Percentiles rank a stretch among this genome's conserved stretches.
phyloP scores from a whole-genome alignment of 129 eudicot species.

The Flaveria trinervia region DNA sequence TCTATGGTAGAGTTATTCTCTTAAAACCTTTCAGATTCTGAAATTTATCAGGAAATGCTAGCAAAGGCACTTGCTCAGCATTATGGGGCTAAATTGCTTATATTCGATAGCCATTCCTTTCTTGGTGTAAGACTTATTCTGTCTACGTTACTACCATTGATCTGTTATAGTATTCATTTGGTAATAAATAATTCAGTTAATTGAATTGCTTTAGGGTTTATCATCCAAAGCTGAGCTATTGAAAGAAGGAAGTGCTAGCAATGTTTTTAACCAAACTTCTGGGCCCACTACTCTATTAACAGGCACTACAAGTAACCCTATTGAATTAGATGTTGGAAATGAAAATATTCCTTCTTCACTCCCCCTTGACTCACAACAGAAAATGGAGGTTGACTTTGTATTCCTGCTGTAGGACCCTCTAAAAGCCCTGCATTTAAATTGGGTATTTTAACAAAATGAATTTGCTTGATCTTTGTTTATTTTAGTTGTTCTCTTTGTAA shows the following conservation, averaged over 20 bases:
- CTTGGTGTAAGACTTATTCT: slow-evolving; percentile 63
- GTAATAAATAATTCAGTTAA: neutral
- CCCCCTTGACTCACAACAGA: slow-evolving; percentile 47
- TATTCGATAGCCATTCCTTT: slow-evolving; percentile 67
- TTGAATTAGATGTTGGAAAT: slow-evolving; percentile 45
- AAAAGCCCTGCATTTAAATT: slow-evolving; percentile 51
- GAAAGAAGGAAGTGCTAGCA: slow-evolving; percentile 52
- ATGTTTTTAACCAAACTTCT: slow-evolving; percentile 40
- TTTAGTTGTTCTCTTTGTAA: neutral
- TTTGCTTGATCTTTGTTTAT: slow-evolving; percentile 21
- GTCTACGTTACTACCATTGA: neutral
- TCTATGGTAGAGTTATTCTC: neutral
- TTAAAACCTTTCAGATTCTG: slow-evolving; percentile 60
- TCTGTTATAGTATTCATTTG: neutral
- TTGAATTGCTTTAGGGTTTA: slow-evolving; percentile 46
- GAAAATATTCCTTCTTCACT: slow-evolving; percentile 32
- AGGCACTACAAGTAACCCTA: slow-evolving; percentile 39
- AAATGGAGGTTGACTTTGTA: slow-evolving; percentile 44
- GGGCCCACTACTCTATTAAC: slow-evolving; percentile 41
- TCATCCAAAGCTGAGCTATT: slow-evolving; percentile 62
- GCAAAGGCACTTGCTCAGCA: slow-evolving; percentile 81
- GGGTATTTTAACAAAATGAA: slow-evolving; percentile 41
- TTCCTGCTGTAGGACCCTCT: slow-evolving; percentile 47
- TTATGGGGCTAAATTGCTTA: slow-evolving; percentile 86
- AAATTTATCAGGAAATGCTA: slow-evolving; percentile 91